Base-by-base conservation (phyloP, 495 filamentous ascomycete species). In the Podospora pseudopauciseta region DNA sequence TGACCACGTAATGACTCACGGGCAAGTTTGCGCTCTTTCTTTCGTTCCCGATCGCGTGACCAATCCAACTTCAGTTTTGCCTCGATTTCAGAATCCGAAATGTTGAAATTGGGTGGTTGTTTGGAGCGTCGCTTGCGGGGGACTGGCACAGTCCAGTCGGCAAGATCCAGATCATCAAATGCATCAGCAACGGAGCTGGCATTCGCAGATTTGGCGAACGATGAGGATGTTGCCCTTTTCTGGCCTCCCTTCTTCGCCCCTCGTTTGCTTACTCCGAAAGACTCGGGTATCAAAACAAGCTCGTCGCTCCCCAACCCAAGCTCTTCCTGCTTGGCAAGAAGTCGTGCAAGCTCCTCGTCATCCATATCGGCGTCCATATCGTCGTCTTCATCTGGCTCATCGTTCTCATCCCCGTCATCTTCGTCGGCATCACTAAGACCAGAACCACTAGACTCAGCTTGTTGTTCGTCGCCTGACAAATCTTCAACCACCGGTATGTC, bases 21-120 rank as follows among this genome's bases (percentile, higher is more conserved):
- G 69, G 92, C 87, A 73, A 78, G 82, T 79, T 97, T 99, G 69
- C 85, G 89, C 3, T 78, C 75, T 63, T 88, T 91, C 80, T 98
- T 99, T 78, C 91, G 93, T 61, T 81, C 72, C n/a, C 93, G 85
- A 72, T 98, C 94, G 54, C 86, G 89, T 68, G 88, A 83, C 90
- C 91, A 96, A 6, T 86, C 79, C 20, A 75, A 79, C 30, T 84
- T 79, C 18, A 97, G 73, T 9, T 82, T 80, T 1, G 81, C 78
- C 71, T 90, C 87, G 0, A 96, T 79, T 19, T 97, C 95, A 2
- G 87, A 87, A 74, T 97, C 96, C 1, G 88, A 89, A 2, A 92
- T 73, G 49, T 89, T 82, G 66, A 90, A 81, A 20, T 65, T 39
- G 75, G 82, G 67, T 74, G 66, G 76, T 75, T 79, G 84, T 69